Conservation (phyloP, 2,329 filamentous ascomycete genomes). For the Teratosphaeria zuluensis region DNA sequence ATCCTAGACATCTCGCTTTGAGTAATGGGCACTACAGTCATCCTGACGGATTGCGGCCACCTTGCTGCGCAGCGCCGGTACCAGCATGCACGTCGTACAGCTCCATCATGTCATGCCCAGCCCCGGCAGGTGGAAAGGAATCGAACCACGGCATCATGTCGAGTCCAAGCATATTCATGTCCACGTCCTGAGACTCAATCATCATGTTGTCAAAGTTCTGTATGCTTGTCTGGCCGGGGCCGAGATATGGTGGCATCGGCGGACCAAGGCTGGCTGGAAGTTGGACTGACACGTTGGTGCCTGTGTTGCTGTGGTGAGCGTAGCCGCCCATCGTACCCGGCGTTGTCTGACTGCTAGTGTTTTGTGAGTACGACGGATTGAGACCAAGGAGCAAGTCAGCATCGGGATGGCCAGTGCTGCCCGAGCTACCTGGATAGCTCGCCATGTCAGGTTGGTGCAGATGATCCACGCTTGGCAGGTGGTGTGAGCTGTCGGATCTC, state of each 20-base stretch:
- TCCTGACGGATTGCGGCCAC: background rate
- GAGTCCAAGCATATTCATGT: constrained; percentile 58
- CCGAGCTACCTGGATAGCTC: background rate
- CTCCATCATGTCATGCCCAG: background rate
- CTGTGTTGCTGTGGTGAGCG: background rate
- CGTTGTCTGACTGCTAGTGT: background rate
- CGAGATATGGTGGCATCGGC: background rate
- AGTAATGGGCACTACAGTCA: background rate
- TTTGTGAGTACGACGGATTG: constrained; percentile 32
- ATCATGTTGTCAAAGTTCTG: constrained; percentile 46
- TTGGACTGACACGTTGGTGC: background rate
- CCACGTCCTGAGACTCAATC: constrained; percentile 68
- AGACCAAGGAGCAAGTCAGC: constrained; percentile 35
- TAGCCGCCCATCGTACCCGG: background rate
- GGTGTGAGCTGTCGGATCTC: background rate
- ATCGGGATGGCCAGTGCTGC: constrained; percentile 4
- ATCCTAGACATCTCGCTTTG: background rate
- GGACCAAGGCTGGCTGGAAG: background rate
- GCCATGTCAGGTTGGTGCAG: background rate
- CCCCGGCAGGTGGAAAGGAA: constrained; percentile 39
- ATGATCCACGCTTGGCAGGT: background rate
- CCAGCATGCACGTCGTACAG: background rate
- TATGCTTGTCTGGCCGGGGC: background rate
- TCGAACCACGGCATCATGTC: constrained; percentile 70
- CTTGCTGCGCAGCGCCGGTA: background rate